Evolutionary conservation across 441 rosid genomes (phyloP), one percentile per base, ranked within the genome.

Genomic region (Brassica balearica): DNA sequence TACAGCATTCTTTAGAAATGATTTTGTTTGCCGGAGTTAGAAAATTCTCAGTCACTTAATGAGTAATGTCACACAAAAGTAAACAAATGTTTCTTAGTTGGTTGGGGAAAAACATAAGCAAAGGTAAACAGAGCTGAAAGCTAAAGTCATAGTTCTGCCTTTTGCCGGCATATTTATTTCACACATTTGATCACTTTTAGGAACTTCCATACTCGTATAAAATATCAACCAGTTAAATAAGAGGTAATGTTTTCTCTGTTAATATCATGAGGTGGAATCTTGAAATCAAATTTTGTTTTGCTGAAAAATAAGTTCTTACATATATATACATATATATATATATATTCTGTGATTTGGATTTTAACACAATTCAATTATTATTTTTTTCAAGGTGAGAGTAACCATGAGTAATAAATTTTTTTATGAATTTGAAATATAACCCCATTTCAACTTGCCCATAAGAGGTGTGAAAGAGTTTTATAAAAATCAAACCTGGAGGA

Each of bases 1-100:
- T 53, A 65, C 5, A 65, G 34, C 34, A 73, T 66, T 67, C 58
- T 8, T 17, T 65, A 55, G 72, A n/a, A 41, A 78, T 73, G 65
- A 66, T 72, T 72, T 72, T 78, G 77, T 72, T 66, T 78, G 43
- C 63, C 56, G 41, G 68, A 68, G 65, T 60, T 10, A n/a, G 7
- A 9, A 58, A 72, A 14, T 27, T 29, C 41, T 27, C 11, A 73
- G n/a, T 32, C 60, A 51, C 17, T 72, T 29, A 32, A 73, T 60
- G 73, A 55, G 66, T 25, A 17, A 19, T 77, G 65, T 22, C 77
- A 3, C 38, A 58, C 55, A 17, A 65, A 60, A 46, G 32, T 72
- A 67, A 10, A 59, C 66, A 72, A 78, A 66, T 19, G 73, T 27
- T 46, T 67, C 32, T 60, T 34, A n/a, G 62, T 71, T 64, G 14